phyloP scores from a whole-genome alignment of 2,329 filamentous ascomycete genomes.

The Fusarium sp. region DNA sequence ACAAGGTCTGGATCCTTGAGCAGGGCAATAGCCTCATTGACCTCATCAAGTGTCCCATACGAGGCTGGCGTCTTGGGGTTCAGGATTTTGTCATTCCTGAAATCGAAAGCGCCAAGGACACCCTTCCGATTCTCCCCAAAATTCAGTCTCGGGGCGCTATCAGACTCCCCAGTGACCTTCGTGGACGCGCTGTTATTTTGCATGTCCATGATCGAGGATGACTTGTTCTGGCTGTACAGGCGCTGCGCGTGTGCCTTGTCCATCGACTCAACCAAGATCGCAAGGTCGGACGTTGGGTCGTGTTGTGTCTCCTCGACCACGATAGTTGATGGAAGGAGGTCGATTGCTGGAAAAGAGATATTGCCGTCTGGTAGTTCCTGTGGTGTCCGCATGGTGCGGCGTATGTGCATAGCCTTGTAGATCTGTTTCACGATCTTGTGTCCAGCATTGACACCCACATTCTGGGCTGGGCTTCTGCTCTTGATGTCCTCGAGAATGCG shows the following conservation, averaged over 20 bases:
- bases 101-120: not conserved
- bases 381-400: not conserved
- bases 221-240: not conserved
- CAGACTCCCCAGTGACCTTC: not conserved
- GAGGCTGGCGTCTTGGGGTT: no score
- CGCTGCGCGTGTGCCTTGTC: not conserved
- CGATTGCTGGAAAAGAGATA: not conserved
- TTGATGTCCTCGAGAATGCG: no score
- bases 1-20: not conserved
- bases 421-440: not conserved
- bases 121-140: not conserved
- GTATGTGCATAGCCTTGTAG: not conserved
- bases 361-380: not conserved
- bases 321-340: not conserved
- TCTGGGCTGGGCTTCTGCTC: no score
- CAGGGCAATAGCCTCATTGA: not conserved
- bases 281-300: not conserved
- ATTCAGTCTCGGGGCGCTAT: not conserved
- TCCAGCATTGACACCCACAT: not conserved
- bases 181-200: not conserved
- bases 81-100: rapidly evolving
- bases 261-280: not conserved
- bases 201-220: not conserved
- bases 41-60: no score
- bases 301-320: not conserved